Percentiles rank a stretch among this genome's conserved stretches.
phyloP scores from a whole-genome alignment of 495 filamentous ascomycete genomes.

The Cudoniella acicularis region DNA sequence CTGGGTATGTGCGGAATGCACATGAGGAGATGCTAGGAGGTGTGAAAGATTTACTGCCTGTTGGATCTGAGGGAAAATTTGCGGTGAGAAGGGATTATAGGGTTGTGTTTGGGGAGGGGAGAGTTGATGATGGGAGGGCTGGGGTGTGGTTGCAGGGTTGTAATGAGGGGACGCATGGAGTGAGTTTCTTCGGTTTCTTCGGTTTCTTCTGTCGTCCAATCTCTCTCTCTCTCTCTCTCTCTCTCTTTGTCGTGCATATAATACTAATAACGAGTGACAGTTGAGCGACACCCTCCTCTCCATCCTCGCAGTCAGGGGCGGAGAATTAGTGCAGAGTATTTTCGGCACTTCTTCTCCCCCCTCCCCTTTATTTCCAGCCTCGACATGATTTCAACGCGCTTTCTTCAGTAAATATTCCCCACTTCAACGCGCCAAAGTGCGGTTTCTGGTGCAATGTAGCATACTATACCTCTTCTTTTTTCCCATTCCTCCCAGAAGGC shows the following conservation, averaged over 20 bases:
- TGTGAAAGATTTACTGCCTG: constrained; percentile 58
- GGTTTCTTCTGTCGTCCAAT: not conserved
- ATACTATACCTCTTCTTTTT: too few relatives aligned
- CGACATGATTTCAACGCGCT: too few relatives aligned
- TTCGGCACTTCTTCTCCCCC: too few relatives aligned
- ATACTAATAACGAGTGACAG: constrained; percentile 26
- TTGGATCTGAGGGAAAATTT: constrained; percentile 27
- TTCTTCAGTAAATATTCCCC: too few relatives aligned
- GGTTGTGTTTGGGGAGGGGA: constrained; percentile 60
- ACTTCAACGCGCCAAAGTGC: too few relatives aligned
- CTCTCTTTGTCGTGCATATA: constrained; percentile 1
- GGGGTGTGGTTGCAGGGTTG: constrained; percentile 95
- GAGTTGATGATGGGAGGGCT: constrained; percentile 52
- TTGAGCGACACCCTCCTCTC: constrained; percentile 78
- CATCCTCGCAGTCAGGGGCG: constrained; percentile 69
- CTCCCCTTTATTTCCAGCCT: too few relatives aligned
- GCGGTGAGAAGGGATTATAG: constrained; percentile 64
- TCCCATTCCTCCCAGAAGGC: too few relatives aligned
- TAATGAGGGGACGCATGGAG: constrained; percentile 87
- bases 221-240: not conserved
- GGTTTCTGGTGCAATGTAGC: too few relatives aligned
- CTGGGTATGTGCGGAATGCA: constrained; percentile 75
- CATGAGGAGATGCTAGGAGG: constrained; percentile 75
- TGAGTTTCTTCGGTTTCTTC: constrained; percentile 42
- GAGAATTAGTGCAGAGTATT: constrained; percentile 73